Evolutionary conservation across 2,329 filamentous ascomycete species (phyloP), one percentile per base, ranked within the genome.

Genomic region (Sclerotinia trifoliorum): DNA sequence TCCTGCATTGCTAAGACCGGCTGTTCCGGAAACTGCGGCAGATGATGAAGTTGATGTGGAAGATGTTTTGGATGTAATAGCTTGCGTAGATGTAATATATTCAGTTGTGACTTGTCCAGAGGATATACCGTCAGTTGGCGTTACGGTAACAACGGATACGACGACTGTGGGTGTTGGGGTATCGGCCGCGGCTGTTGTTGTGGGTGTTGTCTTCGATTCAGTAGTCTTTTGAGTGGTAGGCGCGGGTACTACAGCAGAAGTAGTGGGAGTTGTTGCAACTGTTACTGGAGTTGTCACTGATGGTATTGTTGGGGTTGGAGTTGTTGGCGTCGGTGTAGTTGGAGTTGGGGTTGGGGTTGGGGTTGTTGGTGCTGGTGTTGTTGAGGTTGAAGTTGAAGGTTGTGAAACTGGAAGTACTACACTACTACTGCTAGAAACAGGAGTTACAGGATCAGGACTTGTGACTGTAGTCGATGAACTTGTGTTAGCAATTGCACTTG

Each of bases 401-500:
- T 49, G 17, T 15, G 65, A 4, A 76, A 56, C 21, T 11, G 67
- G 61, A 29, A 55, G 15, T 26, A 63, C 39, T 56, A 44, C 29
- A 29, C 65, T 55, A 29, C 65, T 55, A 42, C 66, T 58, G 49
- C 67, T 58, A 51, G 63, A 5, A 54, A 48, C 3, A 52, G 26
- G 11, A 11, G 35, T 67, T 29, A 52, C 32, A 26, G 66, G 29
- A 54, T 70, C 66, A 60, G 70, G 52, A 46, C 65, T 68, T 39
- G 69, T 60, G 57, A 62, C 71, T 74, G 73, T 69, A 61, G 70
- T 63, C 64, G 74, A 46, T 51, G 73, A 67, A 72, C 70, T 74
- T 69, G 42, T 73, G 71, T 74, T 74, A 75, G 74, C 74, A 71
- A 70, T 72, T 67, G 74, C 71, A 72, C 72, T 76, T 56, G 73